These are phyloP conservation scores for Lichina pygmaea DNA, from an alignment of 495 filamentous ascomycete genomes.

Conservation along the genomic window DNA sequence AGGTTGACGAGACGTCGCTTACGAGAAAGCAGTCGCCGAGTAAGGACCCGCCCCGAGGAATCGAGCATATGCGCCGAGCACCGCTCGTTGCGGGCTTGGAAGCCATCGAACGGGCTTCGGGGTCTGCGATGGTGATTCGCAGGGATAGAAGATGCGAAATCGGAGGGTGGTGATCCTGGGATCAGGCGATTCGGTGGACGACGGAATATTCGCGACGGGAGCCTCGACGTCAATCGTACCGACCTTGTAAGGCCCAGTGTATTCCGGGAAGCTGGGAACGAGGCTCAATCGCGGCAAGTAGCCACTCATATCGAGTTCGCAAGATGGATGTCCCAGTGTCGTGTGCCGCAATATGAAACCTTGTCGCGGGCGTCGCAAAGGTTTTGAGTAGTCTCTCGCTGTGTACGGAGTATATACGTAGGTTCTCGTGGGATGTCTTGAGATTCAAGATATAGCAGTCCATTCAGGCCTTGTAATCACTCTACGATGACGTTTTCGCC, in stretches of 20 bases:
- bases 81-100: constrained; percentile 39
- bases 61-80: constrained; percentile 36
- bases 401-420: too few species aligned
- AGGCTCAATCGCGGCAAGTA: constrained; percentile 20
- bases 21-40: neutral
- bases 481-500: too few species aligned
- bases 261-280: constrained; percentile 35
- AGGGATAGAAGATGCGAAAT: constrained; percentile 56
- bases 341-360: too few species aligned
- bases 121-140: constrained; percentile 16
- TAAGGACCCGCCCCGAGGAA: constrained; percentile 25
- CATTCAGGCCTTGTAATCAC: too few species aligned
- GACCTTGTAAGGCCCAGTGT: constrained; percentile 45
- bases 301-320: neutral
- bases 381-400: too few species aligned
- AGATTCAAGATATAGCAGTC: too few species aligned
- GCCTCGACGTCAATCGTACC: constrained; percentile 54
- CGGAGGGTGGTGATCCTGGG: constrained; percentile 32
- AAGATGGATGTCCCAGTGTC: too few species aligned
- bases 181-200: constrained; percentile 20
- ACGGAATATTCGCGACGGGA: constrained; percentile 28
- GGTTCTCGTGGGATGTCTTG: too few species aligned
- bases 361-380: too few species aligned
- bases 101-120: constrained; percentile 33
- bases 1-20: too few species aligned